Conservation (phyloP, 345 rosid species). For the Camelina laxa region DNA sequence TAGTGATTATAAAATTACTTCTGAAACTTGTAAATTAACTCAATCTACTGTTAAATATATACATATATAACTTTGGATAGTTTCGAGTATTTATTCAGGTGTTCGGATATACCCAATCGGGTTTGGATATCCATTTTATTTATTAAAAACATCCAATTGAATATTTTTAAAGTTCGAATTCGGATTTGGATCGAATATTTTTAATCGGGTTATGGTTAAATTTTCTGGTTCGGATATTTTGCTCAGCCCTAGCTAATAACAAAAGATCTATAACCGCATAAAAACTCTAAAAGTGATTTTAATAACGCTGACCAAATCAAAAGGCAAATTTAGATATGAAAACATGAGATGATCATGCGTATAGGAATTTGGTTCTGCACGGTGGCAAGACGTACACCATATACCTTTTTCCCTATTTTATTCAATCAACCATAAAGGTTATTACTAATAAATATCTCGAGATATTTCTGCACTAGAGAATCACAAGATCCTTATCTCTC, state of each 20-base stretch:
- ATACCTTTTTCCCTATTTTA: slow-evolving; percentile 9
- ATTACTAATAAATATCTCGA: slow-evolving; percentile 32
- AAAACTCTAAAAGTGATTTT: background rate
- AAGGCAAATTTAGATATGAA: slow-evolving; percentile 7
- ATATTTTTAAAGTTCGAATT: too few species aligned
- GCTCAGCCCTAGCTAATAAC: background rate
- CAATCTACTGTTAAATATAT: too few species aligned
- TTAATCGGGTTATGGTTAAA: too few species aligned
- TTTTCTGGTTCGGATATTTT: background rate
- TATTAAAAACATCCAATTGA: too few species aligned
- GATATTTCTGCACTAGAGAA: slow-evolving; percentile 33
- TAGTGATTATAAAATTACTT: too few species aligned
- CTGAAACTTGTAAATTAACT: too few species aligned
- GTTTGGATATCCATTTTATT: too few species aligned
- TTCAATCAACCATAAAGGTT: background rate
- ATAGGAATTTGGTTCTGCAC: slow-evolving; percentile 35
- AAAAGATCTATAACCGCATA: slow-evolving; percentile 6
- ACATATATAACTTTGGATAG: too few species aligned
- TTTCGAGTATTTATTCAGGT: too few species aligned
- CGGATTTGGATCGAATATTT: too few species aligned
- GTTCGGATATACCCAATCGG: too few species aligned
- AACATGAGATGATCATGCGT: slow-evolving; percentile 27
- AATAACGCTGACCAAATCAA: slow-evolving; percentile 28
- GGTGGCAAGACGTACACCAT: slow-evolving; percentile 41
- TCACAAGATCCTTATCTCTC: slow-evolving; percentile 41